These are phyloP conservation scores for Lolium multiflorum DNA, from an alignment of 176 grass and related monocot species.

Conservation along the genomic window DNA sequence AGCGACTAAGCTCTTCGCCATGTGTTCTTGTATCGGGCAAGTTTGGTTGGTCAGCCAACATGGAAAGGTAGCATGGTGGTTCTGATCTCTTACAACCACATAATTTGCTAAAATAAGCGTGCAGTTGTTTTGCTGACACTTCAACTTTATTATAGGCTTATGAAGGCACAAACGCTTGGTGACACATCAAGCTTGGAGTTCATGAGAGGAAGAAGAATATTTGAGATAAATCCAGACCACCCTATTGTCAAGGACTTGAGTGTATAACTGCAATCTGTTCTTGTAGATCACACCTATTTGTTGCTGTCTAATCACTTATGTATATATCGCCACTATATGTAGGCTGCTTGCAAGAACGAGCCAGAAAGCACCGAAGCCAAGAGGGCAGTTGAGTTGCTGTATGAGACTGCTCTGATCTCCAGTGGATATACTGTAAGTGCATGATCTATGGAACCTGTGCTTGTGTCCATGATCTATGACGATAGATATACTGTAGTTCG, in stretches of 20 bases:
- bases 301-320: neutral
- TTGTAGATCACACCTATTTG: neutral
- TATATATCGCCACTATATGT: neutral
- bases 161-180: slow-evolving; percentile 98
- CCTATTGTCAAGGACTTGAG: slow-evolving; percentile 86
- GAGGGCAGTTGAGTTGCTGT: slow-evolving; percentile 80
- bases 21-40: slow-evolving; percentile 97
- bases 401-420: slow-evolving; percentile 96
- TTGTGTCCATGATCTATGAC: neutral
- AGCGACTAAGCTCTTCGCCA: slow-evolving; percentile 88
- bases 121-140: slow-evolving; percentile 39
- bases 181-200: slow-evolving; percentile 91
- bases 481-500: neutral
- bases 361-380: slow-evolving; percentile 82
- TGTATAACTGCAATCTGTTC: slow-evolving; percentile 11
- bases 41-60: slow-evolving; percentile 96
- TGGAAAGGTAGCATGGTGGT: slow-evolving; percentile 55
- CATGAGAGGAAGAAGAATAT: slow-evolving; percentile 93
- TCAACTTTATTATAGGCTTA: slow-evolving; percentile 56
- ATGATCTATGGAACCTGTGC: neutral
- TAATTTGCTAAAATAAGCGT: neutral
- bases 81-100: neutral
- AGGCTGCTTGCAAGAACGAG: slow-evolving; percentile 98
- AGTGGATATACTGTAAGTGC: slow-evolving; percentile 94
- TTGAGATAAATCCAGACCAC: slow-evolving; percentile 91